These are phyloP conservation scores for Exsudoporus floridanus DNA, from an alignment of 1,284 basidiomycete genomes.

Conservation along the genomic window DNA sequence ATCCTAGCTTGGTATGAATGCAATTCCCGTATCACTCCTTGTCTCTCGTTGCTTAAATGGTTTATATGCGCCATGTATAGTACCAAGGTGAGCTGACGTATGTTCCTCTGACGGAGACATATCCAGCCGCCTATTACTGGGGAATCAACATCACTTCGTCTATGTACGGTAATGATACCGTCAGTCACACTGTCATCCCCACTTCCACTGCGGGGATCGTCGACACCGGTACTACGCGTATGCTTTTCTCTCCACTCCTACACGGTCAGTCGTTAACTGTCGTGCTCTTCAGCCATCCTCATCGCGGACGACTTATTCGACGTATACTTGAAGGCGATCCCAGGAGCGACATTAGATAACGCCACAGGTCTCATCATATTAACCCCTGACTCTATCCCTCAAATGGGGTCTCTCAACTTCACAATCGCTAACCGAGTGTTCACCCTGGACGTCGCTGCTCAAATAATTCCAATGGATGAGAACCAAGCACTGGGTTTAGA, in stretches of 20 bases:
- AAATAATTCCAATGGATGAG: constrained; percentile 25
- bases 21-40: neutral
- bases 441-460: constrained; percentile 18
- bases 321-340: constrained; percentile 19
- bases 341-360: constrained; percentile 12
- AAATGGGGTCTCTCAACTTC: constrained; percentile 22
- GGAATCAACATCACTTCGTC: constrained; percentile 22
- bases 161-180: constrained; percentile 18
- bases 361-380: constrained; percentile 19
- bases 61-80: constrained; percentile 7
- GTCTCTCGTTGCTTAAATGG: neutral
- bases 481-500: too few species aligned
- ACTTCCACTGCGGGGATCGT: constrained; percentile 20
- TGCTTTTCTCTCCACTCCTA: neutral
- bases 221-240: constrained; percentile 18
- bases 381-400: constrained; percentile 2
- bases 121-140: constrained; percentile 20
- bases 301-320: constrained; percentile 22
- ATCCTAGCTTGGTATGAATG: constrained; percentile 19
- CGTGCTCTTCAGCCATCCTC: constrained; percentile 12
- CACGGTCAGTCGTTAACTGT: neutral
- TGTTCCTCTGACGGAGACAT: constrained; percentile 23
- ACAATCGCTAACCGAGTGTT: constrained; percentile 5
- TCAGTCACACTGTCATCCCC: constrained; percentile 15
- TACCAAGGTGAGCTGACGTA: constrained; percentile 19